A percentile compares a stretch with the other conserved stretches of the same genome.
phyloP scores from a whole-genome alignment of 768 basidiomycete genomes.

The Aureoboletus auriporus region DNA sequence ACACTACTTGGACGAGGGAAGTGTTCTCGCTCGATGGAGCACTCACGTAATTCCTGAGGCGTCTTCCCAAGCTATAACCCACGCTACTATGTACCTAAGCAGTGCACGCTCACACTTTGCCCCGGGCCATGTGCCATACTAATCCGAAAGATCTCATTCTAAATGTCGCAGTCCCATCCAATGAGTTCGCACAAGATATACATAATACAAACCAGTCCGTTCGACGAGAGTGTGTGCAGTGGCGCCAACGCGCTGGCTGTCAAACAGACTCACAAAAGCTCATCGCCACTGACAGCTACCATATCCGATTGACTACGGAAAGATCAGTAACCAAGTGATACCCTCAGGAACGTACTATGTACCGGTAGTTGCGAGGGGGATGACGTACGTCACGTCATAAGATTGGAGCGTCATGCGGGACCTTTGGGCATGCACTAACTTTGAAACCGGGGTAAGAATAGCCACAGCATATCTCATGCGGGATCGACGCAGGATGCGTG shows the following conservation, averaged over 20 bases:
- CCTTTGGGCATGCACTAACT: not conserved
- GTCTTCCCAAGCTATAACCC: conserved; percentile 2
- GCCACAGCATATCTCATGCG: not conserved
- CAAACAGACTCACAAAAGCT: no score
- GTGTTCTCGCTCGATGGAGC: not conserved
- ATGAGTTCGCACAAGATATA: no score
- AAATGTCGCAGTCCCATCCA: no score
- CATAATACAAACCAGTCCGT: not conserved
- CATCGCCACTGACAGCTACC: no score
- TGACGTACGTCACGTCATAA: not conserved
- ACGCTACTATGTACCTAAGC: not conserved
- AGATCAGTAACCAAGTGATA: no score
- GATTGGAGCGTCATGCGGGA: not conserved
- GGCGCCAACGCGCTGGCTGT: no score
- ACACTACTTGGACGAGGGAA: conserved; percentile 1
- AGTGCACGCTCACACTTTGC: no score
- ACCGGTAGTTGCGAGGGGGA: not conserved
- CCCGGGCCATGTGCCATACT: no score
- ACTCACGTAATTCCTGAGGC: conserved; percentile 14
- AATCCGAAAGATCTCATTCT: no score
- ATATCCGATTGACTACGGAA: no score
- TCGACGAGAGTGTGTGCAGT: not conserved
- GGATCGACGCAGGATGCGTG: conserved; percentile 4
- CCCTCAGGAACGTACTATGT: no score
- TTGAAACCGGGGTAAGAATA: not conserved